Evolutionary conservation across 2,329 filamentous ascomycete species (phyloP).

Genomic region (Alternaria ethzedia): DNA sequence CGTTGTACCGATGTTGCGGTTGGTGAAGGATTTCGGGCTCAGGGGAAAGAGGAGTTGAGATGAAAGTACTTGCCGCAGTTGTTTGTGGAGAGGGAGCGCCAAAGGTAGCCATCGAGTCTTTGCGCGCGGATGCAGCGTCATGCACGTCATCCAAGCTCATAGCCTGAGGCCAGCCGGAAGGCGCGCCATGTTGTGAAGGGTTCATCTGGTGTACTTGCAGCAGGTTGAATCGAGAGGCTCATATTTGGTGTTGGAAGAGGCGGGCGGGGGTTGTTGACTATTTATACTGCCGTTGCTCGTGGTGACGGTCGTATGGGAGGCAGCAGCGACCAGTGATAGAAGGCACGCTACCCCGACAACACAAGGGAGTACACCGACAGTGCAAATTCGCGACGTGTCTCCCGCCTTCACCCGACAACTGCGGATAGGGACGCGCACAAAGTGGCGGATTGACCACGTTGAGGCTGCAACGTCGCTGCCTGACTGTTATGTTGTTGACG

Average conservation of each 20-base stretch:
- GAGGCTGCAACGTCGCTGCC: not conserved
- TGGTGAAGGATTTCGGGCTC: not conserved
- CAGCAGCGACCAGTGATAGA: conserved; percentile 5
- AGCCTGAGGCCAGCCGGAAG: not conserved
- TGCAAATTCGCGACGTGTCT: not conserved
- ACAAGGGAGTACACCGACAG: not conserved
- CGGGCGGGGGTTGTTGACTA: not conserved
- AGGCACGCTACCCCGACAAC: not conserved
- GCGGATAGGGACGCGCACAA: not conserved
- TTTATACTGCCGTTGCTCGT: conserved; percentile 4
- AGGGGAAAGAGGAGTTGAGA: not conserved
- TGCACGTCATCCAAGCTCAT: conserved; percentile 5
- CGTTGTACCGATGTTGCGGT: not conserved
- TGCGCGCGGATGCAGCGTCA: not conserved
- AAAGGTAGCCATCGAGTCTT: not conserved
- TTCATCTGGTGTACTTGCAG: conserved; percentile 8
- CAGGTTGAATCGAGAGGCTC: not conserved
- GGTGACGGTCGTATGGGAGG: conserved; percentile 7
- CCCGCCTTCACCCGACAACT: not conserved
- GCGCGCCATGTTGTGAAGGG: not conserved
- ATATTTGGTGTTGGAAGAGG: not conserved
- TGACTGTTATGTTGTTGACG: not conserved
- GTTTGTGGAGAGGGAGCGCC: not conserved
- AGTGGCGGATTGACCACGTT: not conserved
- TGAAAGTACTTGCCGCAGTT: not conserved